phyloP scores from a whole-genome alignment of 495 filamentous ascomycete species.

The Aeminium ludgeri region DNA sequence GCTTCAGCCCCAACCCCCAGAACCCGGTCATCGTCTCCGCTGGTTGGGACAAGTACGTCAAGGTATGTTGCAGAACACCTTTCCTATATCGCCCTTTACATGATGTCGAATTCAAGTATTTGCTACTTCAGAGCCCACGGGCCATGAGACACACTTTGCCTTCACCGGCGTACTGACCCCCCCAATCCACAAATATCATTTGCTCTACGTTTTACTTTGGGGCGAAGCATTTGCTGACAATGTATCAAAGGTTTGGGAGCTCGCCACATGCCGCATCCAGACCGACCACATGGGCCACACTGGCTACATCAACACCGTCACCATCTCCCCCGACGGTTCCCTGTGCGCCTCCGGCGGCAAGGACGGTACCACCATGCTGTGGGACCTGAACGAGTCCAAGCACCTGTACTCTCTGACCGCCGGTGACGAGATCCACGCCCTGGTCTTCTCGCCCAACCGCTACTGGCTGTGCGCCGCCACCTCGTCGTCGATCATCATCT shows the following conservation, averaged over 20 bases:
- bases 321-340: slow-evolving; percentile 97
- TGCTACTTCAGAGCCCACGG: slow-evolving; percentile 99
- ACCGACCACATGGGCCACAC: slow-evolving; percentile 99
- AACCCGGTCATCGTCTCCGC: slow-evolving; percentile 98
- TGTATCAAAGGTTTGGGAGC: slow-evolving; percentile 78
- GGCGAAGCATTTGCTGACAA: slow-evolving; percentile 3
- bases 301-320: slow-evolving; percentile 99
- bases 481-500: slow-evolving; percentile 95
- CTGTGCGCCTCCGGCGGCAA: slow-evolving; percentile 99
- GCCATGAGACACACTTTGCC: slow-evolving; percentile 83
- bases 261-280: slow-evolving; percentile 96
- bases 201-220: neutral
- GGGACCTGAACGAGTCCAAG: slow-evolving; percentile 99
- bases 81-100: slow-evolving; percentile 29
- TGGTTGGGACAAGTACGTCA: slow-evolving; percentile 99
- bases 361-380: slow-evolving; percentile 99
- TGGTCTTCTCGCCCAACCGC: slow-evolving; percentile 99
- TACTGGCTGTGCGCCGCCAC: slow-evolving; percentile 99
- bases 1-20: slow-evolving; percentile 99
- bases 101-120: slow-evolving; percentile 97
- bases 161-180: slow-evolving; percentile 84
- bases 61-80: slow-evolving; percentile 48
- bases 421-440: slow-evolving; percentile 99
- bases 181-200: slow-evolving; percentile 5
- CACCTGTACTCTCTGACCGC: slow-evolving; percentile 99